Evolutionary conservation across 805 yeast species (phyloP), one percentile per base, ranked within the genome.

Genomic region (Pichia insulana): DNA sequence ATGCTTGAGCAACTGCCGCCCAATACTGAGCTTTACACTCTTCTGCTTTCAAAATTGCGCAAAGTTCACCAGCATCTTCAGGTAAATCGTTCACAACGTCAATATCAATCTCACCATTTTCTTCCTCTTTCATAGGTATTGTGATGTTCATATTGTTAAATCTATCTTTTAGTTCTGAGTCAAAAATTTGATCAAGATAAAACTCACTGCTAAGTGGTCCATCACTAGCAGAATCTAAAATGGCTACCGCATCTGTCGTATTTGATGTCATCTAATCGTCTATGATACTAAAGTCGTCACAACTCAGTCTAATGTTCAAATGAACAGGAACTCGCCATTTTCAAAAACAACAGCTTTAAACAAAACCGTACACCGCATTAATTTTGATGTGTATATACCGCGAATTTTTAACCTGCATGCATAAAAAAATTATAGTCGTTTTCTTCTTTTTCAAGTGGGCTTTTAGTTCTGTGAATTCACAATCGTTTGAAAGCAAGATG

Each of bases 61-160:
- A 78, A 48, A 92, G 70, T 56, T 92, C 97, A 36, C 77, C 71
- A 4, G 96, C 85, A 59, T 90, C 96, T 18, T 85, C 95, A 4
- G 96, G 95, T 43, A 88, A 69, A 56, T 90, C 97, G 30, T 79
- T 78, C 40, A 74, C 74, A 46, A 83, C 71, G 55, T 88, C 90
- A 51, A 92, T 76, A 40, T 86, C 82, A 49, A 90, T 96, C 47
- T 86, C 83, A 63, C 88, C 95, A 53, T 82, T 84, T 44, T 80
- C 79, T 43, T 74, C 82, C 48, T 22, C 25, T 22, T 71, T 71
- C 57, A 87, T 67, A 34, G 95, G 96, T 55, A 90, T 82, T 11
- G 63, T 50, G 13, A 61, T 55, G 36, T 53, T 57, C 13, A 49
- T 49, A 9, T 60, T 48, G 1, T 52, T 45, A 37, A 48, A 57